Base-by-base conservation (phyloP, 306 rosid genomes). In the Arachis stenosperma region DNA sequence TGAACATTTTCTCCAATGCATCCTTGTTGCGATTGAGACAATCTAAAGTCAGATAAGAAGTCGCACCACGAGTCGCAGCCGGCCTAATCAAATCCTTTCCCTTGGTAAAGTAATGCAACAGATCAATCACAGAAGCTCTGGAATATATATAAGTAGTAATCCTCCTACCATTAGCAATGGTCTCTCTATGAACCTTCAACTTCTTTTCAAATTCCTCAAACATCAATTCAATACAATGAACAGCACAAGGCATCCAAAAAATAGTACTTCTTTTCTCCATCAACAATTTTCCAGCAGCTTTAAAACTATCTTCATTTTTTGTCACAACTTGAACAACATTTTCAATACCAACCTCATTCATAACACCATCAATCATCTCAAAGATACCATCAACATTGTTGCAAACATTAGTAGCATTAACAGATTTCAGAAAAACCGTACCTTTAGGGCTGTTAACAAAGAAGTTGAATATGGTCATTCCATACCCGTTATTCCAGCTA, bases 291-390 rank as follows among this genome's bases (percentile, higher is more conserved):
- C 60, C 60, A 56, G 30, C 13, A 56, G 7, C 37, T 9, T 56
- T 27, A 10, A 8, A 56, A 13, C 10, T 56, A 2, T 9, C 2
- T 8, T 4, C 33, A 27, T 29, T 56, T 8, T 56, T 56, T 22
- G 55, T 50, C 5, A 56, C 61, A 8, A 56, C 61, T 56, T 56
- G 61, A 27, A 56, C 61, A 22, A 56, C 61, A 56, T 56, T 22
- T 56, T 22, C 61, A 8, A 22, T 0, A 5, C 61, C 61, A 29
- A 56, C 40, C 6, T 56, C n/a, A 22, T 22, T 10, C 7, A 56
- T 40, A 56, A 56, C n/a, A 6, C 5, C 61, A 56, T 56, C 61
- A 8, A 27, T 56, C 61, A 56, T 22, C 39, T 27, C 7, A 27
- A 56, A 56, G 15, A 27, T 56, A 37, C 61, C 9, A 56, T 9